phyloP scores from a whole-genome alignment of 352 stramenopile genomes.

The Phytopythium ostracodes region DNA sequence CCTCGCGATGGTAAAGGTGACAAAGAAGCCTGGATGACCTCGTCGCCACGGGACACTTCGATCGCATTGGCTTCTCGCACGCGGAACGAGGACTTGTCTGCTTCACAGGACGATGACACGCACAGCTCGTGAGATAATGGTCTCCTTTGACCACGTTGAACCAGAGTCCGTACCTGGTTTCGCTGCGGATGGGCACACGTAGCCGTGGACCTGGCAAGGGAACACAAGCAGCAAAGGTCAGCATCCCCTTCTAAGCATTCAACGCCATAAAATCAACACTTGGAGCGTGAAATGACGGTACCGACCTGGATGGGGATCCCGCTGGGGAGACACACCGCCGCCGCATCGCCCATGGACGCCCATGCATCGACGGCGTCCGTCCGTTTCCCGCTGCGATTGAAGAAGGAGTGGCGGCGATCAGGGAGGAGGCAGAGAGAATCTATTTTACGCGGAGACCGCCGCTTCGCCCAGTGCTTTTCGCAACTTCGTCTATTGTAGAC shows the following conservation, averaged over 20 bases:
- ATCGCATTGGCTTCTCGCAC: conserved; percentile 42
- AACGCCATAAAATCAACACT: background rate
- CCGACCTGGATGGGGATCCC: conserved; percentile 6
- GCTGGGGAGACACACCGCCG: background rate
- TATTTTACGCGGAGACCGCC: background rate
- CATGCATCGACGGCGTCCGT: background rate
- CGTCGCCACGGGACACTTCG: conserved; percentile 23
- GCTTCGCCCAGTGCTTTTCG: background rate
- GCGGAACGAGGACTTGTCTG: conserved; percentile 33
- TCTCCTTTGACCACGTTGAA: background rate
- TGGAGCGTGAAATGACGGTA: background rate
- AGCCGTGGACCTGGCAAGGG: conserved; percentile 21
- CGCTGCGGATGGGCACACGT: conserved; percentile 11
- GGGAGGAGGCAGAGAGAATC: background rate
- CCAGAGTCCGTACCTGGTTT: conserved; percentile 17
- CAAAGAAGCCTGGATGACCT: conserved; percentile 16
- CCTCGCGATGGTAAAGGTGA: background rate
- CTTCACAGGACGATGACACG: background rate
- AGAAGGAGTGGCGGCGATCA: too few species aligned
- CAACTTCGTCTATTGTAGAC: background rate
- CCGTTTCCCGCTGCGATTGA: too few species aligned
- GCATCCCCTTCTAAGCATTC: background rate
- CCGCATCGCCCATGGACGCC: background rate
- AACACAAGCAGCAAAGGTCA: background rate
- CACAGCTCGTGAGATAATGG: background rate